These are phyloP conservation scores for Lyophyllum decastes DNA, from an alignment of 768 basidiomycete genomes.

Conservation along the genomic window DNA sequence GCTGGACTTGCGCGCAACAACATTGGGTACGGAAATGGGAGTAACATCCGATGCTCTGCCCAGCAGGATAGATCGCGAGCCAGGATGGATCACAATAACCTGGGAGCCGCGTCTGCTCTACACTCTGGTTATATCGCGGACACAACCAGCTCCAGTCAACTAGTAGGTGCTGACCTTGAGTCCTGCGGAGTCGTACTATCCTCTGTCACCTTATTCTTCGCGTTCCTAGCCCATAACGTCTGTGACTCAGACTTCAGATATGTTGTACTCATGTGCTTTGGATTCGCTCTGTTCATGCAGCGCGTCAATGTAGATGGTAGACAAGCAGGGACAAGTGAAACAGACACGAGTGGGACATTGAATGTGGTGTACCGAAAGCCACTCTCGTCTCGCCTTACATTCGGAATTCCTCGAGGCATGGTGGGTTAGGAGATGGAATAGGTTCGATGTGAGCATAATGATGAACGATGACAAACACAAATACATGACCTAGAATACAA, in stretches of 20 bases:
- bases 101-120: slow-evolving; percentile 69
- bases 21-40: slow-evolving; percentile 66
- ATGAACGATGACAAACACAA: neutral
- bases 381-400: slow-evolving; percentile 78
- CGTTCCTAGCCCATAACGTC: slow-evolving; percentile 72
- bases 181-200: slow-evolving; percentile 42
- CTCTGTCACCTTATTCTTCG: slow-evolving; percentile 49
- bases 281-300: slow-evolving; percentile 56
- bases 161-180: slow-evolving; percentile 41
- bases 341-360: slow-evolving; percentile 75
- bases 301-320: slow-evolving; percentile 4
- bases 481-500: neutral
- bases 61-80: slow-evolving; percentile 71
- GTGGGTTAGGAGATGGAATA: neutral
- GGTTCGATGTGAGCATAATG: neutral
- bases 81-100: slow-evolving; percentile 78
- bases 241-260: slow-evolving; percentile 81
- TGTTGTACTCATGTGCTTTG: slow-evolving; percentile 75
- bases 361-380: slow-evolving; percentile 83
- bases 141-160: slow-evolving; percentile 1
- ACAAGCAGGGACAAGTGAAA: slow-evolving; percentile 3
- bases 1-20: slow-evolving; percentile 68
- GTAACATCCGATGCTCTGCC: slow-evolving; percentile 79
- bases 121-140: slow-evolving; percentile 28
- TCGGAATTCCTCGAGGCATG: slow-evolving; percentile 86